These are phyloP conservation scores for Pleurotus tuber-regium DNA, from an alignment of 768 basidiomycete species.

Conservation along the genomic window DNA sequence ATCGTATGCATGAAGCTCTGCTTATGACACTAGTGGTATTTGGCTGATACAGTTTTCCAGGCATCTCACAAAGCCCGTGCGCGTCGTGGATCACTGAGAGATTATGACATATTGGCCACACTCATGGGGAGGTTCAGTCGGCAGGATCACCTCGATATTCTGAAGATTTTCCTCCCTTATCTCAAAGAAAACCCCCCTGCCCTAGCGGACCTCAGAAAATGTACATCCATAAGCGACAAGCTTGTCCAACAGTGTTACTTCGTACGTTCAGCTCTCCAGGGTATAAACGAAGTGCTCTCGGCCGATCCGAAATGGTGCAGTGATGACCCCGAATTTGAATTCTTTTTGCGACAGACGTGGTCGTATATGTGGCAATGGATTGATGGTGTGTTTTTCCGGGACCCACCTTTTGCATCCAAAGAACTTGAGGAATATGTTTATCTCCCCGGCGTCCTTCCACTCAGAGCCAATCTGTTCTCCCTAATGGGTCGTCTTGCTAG, in stretches of 20 bases:
- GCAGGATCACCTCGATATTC: neutral
- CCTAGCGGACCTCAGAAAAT: neutral
- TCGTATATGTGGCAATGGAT: neutral
- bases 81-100: neutral
- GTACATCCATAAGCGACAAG: neutral
- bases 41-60: too few relatives aligned
- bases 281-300: neutral
- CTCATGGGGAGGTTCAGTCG: neutral
- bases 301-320: neutral
- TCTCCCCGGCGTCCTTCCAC: neutral
- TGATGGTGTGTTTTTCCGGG: neutral
- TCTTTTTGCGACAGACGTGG: neutral
- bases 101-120: neutral
- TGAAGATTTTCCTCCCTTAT: neutral
- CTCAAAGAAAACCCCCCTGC: neutral
- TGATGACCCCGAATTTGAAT: neutral
- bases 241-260: neutral
- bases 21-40: too few relatives aligned
- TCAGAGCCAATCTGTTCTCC: neutral
- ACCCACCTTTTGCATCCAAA: neutral
- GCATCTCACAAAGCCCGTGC: neutral
- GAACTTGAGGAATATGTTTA: neutral
- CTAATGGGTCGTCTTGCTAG: neutral
- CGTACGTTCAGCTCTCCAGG: neutral
- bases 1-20: too few relatives aligned